A percentile compares a stretch with the other conserved stretches of the same genome.
Evolutionary conservation across 371 early-diverging fungal genomes (phyloP).

Genomic region (Globomyces sp.): DNA sequence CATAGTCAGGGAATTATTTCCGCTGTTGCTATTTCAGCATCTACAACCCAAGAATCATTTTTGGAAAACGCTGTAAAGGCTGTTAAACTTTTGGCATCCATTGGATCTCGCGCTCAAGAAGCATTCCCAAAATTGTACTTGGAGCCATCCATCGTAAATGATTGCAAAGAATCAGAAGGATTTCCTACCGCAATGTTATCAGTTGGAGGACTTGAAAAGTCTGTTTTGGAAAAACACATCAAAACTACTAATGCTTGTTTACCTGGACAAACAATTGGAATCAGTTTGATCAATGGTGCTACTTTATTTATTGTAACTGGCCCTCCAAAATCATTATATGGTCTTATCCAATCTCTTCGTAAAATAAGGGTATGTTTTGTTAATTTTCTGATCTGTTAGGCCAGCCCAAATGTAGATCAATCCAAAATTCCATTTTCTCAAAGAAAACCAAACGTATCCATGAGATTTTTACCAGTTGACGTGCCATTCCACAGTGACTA

Average conservation of each 20-base stretch:
- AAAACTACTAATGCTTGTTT: conserved; percentile 83
- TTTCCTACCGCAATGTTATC: conserved; percentile 94
- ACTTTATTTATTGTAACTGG: conserved; percentile 83
- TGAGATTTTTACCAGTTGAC: conserved; percentile 84
- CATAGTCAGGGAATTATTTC: conserved; percentile 94
- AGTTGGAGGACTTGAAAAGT: conserved; percentile 55
- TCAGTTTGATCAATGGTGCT: conserved; percentile 88
- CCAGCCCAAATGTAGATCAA: conserved; percentile 70
- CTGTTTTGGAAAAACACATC: conserved; percentile 75
- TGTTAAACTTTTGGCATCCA: conserved; percentile 85
- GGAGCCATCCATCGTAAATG: conserved; percentile 81
- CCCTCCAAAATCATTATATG: conserved; percentile 85
- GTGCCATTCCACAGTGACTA: conserved; percentile 87
- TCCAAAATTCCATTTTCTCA: conserved; percentile 80
- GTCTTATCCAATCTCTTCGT: conserved; percentile 81
- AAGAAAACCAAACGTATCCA: conserved; percentile 82
- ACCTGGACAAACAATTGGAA: conserved; percentile 73
- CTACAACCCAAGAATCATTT: conserved; percentile 80
- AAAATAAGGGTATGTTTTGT: conserved; percentile 68
- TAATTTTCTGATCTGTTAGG: conserved; percentile 26
- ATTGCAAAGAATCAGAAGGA: conserved; percentile 88
- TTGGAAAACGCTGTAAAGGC: conserved; percentile 79
- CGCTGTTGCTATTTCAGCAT: conserved; percentile 83
- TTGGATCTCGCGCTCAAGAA: conserved; percentile 85
- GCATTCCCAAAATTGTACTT: conserved; percentile 86